phyloP scores from a whole-genome alignment of 2,329 filamentous ascomycete genomes.

The Rosellinia necatrix region DNA sequence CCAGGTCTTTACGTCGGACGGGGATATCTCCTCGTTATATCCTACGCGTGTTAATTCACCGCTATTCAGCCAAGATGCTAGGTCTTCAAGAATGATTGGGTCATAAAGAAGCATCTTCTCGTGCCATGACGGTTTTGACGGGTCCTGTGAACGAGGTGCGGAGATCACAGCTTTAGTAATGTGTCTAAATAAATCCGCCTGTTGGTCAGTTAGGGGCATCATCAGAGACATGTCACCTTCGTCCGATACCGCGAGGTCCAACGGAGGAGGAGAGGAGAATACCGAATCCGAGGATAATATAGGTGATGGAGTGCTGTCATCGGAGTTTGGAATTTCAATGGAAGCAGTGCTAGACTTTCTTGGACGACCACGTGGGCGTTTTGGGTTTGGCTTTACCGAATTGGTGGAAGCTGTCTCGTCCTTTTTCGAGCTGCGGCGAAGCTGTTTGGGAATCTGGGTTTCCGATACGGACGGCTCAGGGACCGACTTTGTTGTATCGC shows the following conservation, averaged over 20 bases:
- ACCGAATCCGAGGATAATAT: slow-evolving; percentile 44
- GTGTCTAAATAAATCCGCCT: slow-evolving; percentile 52
- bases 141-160: slow-evolving; percentile 55
- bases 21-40: slow-evolving; percentile 67
- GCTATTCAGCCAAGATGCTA: slow-evolving; percentile 80
- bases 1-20: slow-evolving; percentile 79
- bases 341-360: slow-evolving; percentile 36
- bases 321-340: slow-evolving; percentile 59
- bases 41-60: slow-evolving; percentile 66
- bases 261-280: slow-evolving; percentile 50
- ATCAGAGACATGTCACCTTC: slow-evolving; percentile 53
- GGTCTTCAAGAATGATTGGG: slow-evolving; percentile 84
- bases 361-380: slow-evolving; percentile 32
- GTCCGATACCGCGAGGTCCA: slow-evolving; percentile 49
- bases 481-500: neutral
- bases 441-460: slow-evolving; percentile 14
- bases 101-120: slow-evolving; percentile 96
- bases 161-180: slow-evolving; percentile 61
- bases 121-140: slow-evolving; percentile 71
- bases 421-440: slow-evolving; percentile 19
- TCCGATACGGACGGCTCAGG: neutral
- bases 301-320: slow-evolving; percentile 42
- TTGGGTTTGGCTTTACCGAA: slow-evolving; percentile 4
- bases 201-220: slow-evolving; percentile 48
- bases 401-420: neutral